phyloP scores from a whole-genome alignment of 345 rosid species.

The Ceriops decandra region DNA sequence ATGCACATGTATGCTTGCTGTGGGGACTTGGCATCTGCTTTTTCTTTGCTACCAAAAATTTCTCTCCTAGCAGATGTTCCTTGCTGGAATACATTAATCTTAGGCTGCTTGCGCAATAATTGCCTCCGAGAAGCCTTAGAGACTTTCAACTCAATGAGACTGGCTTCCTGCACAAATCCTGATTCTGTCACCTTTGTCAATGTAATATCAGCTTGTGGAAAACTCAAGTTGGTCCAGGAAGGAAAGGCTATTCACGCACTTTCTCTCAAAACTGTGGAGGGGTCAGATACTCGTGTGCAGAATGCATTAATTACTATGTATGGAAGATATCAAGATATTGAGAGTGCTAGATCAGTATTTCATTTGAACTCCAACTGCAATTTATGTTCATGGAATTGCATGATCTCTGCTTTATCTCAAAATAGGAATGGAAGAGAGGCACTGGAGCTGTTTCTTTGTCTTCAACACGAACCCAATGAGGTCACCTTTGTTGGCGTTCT shows the following conservation, averaged over 20 bases:
- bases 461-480: slow-evolving; percentile 47
- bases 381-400: slow-evolving; percentile 68
- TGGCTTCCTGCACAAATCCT: slow-evolving; percentile 24
- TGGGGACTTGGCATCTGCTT: slow-evolving; percentile 35
- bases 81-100: slow-evolving; percentile 52
- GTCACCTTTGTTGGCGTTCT: slow-evolving; percentile 52
- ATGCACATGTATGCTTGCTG: slow-evolving; percentile 40
- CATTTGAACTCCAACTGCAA: slow-evolving; percentile 33
- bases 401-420: slow-evolving; percentile 59
- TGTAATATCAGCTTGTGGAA: slow-evolving; percentile 46
- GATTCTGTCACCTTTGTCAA: slow-evolving; percentile 45
- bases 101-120: slow-evolving; percentile 33
- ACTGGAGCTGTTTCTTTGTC: slow-evolving; percentile 42
- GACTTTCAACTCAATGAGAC: slow-evolving; percentile 41
- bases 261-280: slow-evolving; percentile 38
- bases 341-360: slow-evolving; percentile 45
- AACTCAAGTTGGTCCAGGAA: slow-evolving; percentile 34
- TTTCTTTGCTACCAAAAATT: slow-evolving; percentile 24
- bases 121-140: slow-evolving; percentile 38
- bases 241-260: slow-evolving; percentile 51
- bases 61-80: slow-evolving; percentile 30
- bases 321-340: slow-evolving; percentile 47
- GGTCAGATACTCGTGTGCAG: slow-evolving; percentile 41
- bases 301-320: slow-evolving; percentile 62
- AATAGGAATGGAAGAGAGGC: slow-evolving; percentile 49